A percentile compares a stretch with the other conserved stretches of the same genome.
phyloP scores from a whole-genome alignment of 2,329 filamentous ascomycete genomes.

The Xylariaceae sp. region DNA sequence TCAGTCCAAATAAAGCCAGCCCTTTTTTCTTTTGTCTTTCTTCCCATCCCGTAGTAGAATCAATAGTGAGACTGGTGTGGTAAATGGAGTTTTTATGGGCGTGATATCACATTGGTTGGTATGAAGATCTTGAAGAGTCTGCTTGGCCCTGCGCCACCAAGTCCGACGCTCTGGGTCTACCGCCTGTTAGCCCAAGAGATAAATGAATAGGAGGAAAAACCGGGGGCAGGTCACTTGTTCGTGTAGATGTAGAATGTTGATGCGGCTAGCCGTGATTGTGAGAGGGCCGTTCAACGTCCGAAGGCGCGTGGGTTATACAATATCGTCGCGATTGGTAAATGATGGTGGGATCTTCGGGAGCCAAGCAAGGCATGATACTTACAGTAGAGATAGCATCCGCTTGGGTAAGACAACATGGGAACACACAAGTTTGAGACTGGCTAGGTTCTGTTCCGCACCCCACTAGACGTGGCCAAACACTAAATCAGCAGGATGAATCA shows the following conservation, averaged over 20 bases:
- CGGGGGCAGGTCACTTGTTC: no score
- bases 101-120: background rate
- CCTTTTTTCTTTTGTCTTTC: background rate
- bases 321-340: background rate
- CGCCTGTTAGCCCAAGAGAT: no score
- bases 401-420: conserved; percentile 4
- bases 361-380: background rate
- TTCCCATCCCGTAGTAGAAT: background rate
- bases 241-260: background rate
- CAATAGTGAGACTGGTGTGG: background rate
- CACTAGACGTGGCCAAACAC: no score
- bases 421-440: no score
- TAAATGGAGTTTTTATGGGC: no score
- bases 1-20: background rate
- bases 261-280: no score
- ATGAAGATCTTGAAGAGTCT: background rate
- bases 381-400: background rate
- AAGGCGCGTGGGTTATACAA: no score
- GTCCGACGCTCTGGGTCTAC: background rate
- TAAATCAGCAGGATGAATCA: no score
- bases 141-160: background rate
- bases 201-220: no score
- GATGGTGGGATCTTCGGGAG: background rate
- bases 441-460: no score
- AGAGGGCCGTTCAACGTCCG: no score